Conservation (phyloP, 768 basidiomycete species). For the Leccinum arenicola region DNA sequence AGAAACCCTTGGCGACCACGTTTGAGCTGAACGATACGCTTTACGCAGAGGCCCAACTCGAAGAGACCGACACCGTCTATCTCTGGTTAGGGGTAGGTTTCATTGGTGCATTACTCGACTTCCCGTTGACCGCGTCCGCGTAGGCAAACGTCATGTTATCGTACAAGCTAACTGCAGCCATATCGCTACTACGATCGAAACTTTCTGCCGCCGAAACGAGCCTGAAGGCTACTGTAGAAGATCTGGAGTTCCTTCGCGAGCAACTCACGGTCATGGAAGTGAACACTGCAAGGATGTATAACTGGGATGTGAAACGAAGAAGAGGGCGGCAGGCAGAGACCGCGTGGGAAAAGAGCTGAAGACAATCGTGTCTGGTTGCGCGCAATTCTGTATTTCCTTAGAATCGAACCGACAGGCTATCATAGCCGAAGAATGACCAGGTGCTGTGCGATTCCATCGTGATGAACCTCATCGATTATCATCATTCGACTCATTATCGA, state of each 20-base stretch:
- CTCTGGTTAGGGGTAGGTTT: conserved; percentile 90
- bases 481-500: neutral
- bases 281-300: conserved; percentile 93
- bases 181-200: conserved; percentile 71
- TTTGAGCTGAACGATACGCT: conserved; percentile 97
- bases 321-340: conserved; percentile 48
- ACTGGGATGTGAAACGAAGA: conserved; percentile 89
- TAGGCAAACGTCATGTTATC: conserved; percentile 98
- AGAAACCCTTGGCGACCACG: conserved; percentile 69
- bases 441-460: neutral
- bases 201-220: conserved; percentile 65
- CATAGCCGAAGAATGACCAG: neutral
- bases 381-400: neutral
- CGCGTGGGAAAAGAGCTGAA: conserved; percentile 15
- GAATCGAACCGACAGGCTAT: neutral
- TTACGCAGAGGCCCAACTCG: conserved; percentile 86
- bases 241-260: conserved; percentile 89
- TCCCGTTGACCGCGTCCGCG: neutral
- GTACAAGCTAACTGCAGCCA: conserved; percentile 80
- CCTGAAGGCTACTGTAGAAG: conserved; percentile 71
- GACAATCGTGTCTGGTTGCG: neutral
- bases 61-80: conserved; percentile 85
- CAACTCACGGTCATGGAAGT: conserved; percentile 96
- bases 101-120: neutral
- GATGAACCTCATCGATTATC: neutral